phyloP scores from a whole-genome alignment of 768 basidiomycete species.

The Kwoniella botswanensis region DNA sequence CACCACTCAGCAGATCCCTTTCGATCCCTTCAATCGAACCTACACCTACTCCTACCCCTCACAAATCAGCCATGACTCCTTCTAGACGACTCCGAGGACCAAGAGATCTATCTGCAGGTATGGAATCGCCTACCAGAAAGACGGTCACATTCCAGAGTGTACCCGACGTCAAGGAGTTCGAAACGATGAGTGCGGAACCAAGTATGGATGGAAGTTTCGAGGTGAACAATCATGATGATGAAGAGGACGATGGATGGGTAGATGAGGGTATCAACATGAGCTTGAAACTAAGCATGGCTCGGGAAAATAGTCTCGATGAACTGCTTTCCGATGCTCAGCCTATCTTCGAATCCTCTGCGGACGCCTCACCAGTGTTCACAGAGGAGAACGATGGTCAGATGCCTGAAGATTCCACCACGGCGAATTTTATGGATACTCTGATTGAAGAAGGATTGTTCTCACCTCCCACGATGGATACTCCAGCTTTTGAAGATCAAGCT shows the following conservation, averaged over 20 bases:
- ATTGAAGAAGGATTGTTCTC: conserved; percentile 57
- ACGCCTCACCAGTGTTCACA: conserved; percentile 7
- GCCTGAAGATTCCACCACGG: conserved; percentile 46
- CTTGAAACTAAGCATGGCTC: not conserved
- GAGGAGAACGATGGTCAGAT: conserved; percentile 21
- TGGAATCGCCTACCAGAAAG: conserved; percentile 48
- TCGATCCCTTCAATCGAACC: conserved; percentile 20
- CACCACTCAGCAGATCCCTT: conserved; percentile 30
- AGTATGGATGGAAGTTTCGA: conserved; percentile 50
- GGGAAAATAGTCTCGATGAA: conserved; percentile 39
- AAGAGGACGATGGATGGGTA: conserved; percentile 43
- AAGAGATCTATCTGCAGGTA: conserved; percentile 28
- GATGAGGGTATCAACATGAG: conserved; percentile 25
- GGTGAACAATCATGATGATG: conserved; percentile 31
- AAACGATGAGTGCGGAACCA: conserved; percentile 45
- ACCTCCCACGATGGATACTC: conserved; percentile 47
- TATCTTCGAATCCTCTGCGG: conserved; percentile 3
- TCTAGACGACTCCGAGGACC: conserved; percentile 52
- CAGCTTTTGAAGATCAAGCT: conserved; percentile 43
- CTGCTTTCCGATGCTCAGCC: conserved; percentile 25
- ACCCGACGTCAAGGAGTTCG: conserved; percentile 57
- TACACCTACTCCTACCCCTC: conserved; percentile 42
- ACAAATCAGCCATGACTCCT: conserved; percentile 54
- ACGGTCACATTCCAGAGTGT: conserved; percentile 56
- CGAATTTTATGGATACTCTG: conserved; percentile 54